Conservation (phyloP, 257 asterid species). For the Lithospermum erythrorhizon region DNA sequence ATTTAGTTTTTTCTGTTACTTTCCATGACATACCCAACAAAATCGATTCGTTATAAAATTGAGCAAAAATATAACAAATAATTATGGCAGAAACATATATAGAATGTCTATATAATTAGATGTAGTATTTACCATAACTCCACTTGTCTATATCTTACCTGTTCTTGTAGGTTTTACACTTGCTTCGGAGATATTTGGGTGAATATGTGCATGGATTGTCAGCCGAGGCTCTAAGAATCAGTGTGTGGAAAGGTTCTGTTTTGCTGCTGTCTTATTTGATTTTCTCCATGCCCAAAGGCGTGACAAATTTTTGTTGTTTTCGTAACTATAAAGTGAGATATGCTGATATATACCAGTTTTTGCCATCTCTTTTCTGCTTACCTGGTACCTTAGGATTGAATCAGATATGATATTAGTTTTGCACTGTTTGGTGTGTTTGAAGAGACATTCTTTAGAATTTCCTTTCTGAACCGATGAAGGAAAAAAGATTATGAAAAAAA, state of each 20-base stretch:
- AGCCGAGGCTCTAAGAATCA: conserved; percentile 90
- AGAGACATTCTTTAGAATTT: neutral
- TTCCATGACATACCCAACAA: too few relatives aligned
- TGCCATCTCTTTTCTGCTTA: neutral
- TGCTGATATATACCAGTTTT: neutral
- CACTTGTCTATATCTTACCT: conserved; percentile 9
- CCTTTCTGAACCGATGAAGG: neutral
- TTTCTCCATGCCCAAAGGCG: neutral
- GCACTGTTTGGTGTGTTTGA: neutral
- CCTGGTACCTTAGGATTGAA: neutral
- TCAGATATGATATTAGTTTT: neutral
- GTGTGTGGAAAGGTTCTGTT: conserved; percentile 88
- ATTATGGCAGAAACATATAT: too few relatives aligned
- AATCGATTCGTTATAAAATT: too few relatives aligned
- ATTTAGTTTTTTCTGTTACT: too few relatives aligned
- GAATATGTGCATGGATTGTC: conserved; percentile 99
- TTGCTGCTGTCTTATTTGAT: neutral
- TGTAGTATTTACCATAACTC: conserved; percentile 3
- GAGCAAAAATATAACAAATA: too few relatives aligned
- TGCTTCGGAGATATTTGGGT: conserved; percentile 96
- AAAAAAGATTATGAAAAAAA: too few relatives aligned
- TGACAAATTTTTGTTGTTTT: neutral
- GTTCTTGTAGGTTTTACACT: conserved; percentile 69
- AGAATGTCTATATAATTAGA: conserved; percentile 5
- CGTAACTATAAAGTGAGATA: too few relatives aligned